Percentiles rank a stretch among this genome's conserved stretches.
These are phyloP conservation scores for Candida easanensis DNA, from an alignment of 805 yeast genomes.

Conservation along the genomic window DNA sequence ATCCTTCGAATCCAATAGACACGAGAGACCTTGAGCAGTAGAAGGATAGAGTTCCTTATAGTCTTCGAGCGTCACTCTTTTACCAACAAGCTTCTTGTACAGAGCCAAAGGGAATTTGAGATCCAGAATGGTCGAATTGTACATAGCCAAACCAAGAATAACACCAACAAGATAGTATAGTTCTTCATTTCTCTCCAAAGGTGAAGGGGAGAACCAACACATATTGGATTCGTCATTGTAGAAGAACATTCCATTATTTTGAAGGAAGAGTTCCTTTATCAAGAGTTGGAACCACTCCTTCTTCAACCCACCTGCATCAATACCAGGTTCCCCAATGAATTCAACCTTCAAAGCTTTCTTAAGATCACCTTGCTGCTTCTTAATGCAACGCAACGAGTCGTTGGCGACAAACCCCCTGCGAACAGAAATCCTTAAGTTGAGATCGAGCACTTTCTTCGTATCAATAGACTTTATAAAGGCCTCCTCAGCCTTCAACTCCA, in stretches of 20 bases:
- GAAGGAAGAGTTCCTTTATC: constrained; percentile 66
- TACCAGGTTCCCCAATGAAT: constrained; percentile 85
- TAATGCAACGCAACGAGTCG: constrained; percentile 70
- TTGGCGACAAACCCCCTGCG: constrained; percentile 63
- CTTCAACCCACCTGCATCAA: constrained; percentile 92
- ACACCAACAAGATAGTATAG: constrained; percentile 79
- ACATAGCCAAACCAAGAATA: constrained; percentile 84
- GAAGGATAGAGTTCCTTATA: constrained; percentile 67
- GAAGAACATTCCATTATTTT: constrained; percentile 62
- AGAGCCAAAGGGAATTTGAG: constrained; percentile 71
- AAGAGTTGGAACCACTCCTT: constrained; percentile 91
- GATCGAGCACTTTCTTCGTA: constrained; percentile 56
- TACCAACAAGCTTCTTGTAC: constrained; percentile 67
- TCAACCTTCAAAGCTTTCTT: constrained; percentile 76
- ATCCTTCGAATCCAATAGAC: constrained; percentile 41
- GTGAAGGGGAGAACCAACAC: constrained; percentile 69
- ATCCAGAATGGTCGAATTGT: constrained; percentile 85
- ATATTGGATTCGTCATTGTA: constrained; percentile 66
- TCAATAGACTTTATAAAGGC: constrained; percentile 78
- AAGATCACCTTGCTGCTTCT: constrained; percentile 54
- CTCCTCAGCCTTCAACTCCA: constrained; percentile 87
- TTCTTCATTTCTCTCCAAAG: constrained; percentile 43
- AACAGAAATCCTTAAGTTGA: constrained; percentile 65
- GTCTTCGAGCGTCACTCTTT: constrained; percentile 59
- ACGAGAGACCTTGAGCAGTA: constrained; percentile 49